Base-by-base conservation (phyloP, 2,329 filamentous ascomycete species). In the Decorospora gaudefroyi region DNA sequence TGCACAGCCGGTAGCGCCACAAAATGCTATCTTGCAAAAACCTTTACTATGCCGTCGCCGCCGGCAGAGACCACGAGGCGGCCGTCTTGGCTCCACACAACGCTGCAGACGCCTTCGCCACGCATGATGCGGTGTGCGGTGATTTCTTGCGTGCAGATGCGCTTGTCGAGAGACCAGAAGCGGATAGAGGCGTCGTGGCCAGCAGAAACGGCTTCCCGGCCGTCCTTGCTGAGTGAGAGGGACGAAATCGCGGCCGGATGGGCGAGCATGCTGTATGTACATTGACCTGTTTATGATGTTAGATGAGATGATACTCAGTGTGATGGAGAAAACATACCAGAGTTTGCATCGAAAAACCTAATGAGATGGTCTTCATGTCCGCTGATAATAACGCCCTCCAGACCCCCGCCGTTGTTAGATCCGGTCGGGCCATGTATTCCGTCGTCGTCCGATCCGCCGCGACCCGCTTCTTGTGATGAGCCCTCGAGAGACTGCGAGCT, bases 201-300 rank as follows among this genome's bases (percentile, higher is more conserved):
- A 1, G 90, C 93, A 31, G 90, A 96, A 34, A 99, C 92, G 8
- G 96, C 85, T 75, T 99, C 93, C 46, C 87, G 85, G 31, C 92
- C 91, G 65, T 97, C 92, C 10, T 92, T 93, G 57, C 90, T 96
- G 13, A 99, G 81, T 0, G 90, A 95, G 4, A 99, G 80, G 17
- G 88, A 87, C 1, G 93, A 95, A 56, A 99, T 96, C 43, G 93
- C 86, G 3, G 91, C 87, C 0, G 93, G 90, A 62, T 99, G 93
- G 4, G 93, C 93, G 47, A 97, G 83, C 93, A 99, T 99, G 64
- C 88, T 95, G 73, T 99, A 99, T 53, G 93, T 97, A 74, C 91
- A 96, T 90, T 99, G 93, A 44, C 93, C 93, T 97, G 55, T 12
- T 37, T 12, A 16, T 1, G 13, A 21, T 9, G 22, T 52, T 40